Evolutionary conservation across 1,284 basidiomycete species (phyloP), one percentile per base, ranked within the genome.

Genomic region (Papiliotrema laurentii): DNA sequence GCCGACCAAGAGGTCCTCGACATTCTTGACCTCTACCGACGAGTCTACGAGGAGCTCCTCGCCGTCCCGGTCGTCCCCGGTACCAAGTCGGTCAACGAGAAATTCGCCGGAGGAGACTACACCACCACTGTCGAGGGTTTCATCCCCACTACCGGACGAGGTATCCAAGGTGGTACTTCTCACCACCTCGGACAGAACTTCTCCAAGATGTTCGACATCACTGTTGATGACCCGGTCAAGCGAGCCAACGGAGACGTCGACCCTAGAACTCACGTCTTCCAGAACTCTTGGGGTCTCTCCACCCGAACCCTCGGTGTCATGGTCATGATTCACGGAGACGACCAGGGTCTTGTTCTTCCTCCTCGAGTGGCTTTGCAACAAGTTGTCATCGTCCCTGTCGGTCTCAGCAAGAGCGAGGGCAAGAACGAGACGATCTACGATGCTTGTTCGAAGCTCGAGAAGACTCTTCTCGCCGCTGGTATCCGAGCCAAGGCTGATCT

Each of bases 281-380:
- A 98, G 76, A 99, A 97, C 78, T 93, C 89, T 45, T 98, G 94
- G 96, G 96, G 96, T 68, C 77, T 98, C 40, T 91, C 88, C 43
- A 98, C 96, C n/a, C 81, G 94, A 50, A 83, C 88, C 31, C 92
- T 99, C 63, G 94, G 94, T 71, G 90, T 97, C 53, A 97, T 97
- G 92, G 93, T 97, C 66, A 99, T 99, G 94, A 84, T 91, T 10
- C 96, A 99, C 71, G 94, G 94, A 45, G 96, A 99, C 74, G 90
- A 99, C 73, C 89, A 97, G 69, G 94, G 94, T 39, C 76, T 99
- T 55, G 93, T 98, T 13, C 83, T 97, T 56, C 96, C 94, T 27
- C 94, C 94, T 47, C 81, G 90, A 24, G 94, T 98, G 21, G 90
- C 94, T n/a, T 83, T 82, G 58, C 75, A 94, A 22, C 94, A 99